Base-by-base conservation (phyloP, 371 early-diverging fungal species). In the Rhizomucor miehei region DNA sequence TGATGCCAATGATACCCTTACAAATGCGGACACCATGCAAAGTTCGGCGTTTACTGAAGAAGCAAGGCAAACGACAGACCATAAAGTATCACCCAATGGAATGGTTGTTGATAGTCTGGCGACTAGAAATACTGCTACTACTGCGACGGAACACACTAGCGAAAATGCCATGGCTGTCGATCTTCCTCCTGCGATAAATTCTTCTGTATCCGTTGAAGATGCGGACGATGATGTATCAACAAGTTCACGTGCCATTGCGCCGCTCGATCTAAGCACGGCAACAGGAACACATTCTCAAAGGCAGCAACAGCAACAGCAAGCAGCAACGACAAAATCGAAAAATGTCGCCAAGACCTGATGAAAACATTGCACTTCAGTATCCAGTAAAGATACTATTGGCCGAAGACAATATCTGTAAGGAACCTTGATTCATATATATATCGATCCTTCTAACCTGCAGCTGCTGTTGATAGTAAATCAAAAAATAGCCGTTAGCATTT, bases 401-500 rank as follows among this genome's bases (percentile, higher is more conserved):
- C 2, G 77, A 77, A 59, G 77, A 77, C 52, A 77, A 77, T 54
- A 65, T 77, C 45, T 67, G 71, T 74, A 67, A 63, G 68, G 29
- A 8, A 8, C 8, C 29, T 59, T 16, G 6, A 23, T 48, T 34
- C 0, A 25, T 13, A 9, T 5, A 24, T 47, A 5, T 41, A 19
- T 41, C 3, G 6, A 4, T 6, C 19, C 12, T 41, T 41, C 14
- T 41, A 19, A 41, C 41, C n/a, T 16, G 41, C 12, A 11, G 23
- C 43, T 55, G 2, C 37, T 44, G 39, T 51, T 13, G 23, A 29
- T 55, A 71, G 79, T 82, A 39, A 83, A 83, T 51, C 83, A 83
- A 63, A 80, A 76, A 49, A 76, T 83, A 50, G 81, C 81, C 14
- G 68, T 78, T 10, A 78, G 81, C 17, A 80, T 80, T 25, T 62